Conservation (phyloP, 768 basidiomycete species). For the Agaricus subrufescens region DNA sequence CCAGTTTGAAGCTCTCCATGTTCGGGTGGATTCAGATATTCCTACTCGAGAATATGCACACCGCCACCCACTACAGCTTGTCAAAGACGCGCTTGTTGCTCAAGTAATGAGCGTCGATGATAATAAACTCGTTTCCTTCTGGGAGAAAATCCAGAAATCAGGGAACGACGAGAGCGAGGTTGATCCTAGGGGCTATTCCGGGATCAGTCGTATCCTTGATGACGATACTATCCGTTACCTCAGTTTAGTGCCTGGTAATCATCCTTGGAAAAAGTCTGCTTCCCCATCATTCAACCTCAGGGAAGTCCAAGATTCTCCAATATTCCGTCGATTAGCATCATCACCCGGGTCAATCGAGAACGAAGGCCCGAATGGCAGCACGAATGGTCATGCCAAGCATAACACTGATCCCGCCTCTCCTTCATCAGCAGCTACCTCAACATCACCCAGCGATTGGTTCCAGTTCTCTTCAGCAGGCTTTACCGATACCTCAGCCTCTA, state of each 20-base stretch:
- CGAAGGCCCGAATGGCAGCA: slow-evolving; percentile 12
- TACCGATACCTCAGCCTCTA: slow-evolving; percentile 32
- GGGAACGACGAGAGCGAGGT: slow-evolving; percentile 27
- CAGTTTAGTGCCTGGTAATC: slow-evolving; percentile 44
- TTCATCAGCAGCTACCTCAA: slow-evolving; percentile 21
- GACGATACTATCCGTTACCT: slow-evolving; percentile 63
- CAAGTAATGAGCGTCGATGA: slow-evolving; percentile 20
- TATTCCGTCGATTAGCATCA: slow-evolving; percentile 26
- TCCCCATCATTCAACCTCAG: slow-evolving; percentile 26
- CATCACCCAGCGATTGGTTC: slow-evolving; percentile 51
- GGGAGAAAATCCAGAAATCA: slow-evolving; percentile 49
- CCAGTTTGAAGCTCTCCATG: slow-evolving; percentile 56
- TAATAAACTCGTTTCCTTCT: slow-evolving; percentile 35
- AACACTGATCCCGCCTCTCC: slow-evolving; percentile 26
- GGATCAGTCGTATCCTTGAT: slow-evolving; percentile 50
- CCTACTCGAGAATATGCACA: slow-evolving; percentile 34
- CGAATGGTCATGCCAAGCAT: slow-evolving; percentile 24
- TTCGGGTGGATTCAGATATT: slow-evolving; percentile 58
- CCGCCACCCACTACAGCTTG: slow-evolving; percentile 45
- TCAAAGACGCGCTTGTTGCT: slow-evolving; percentile 57
- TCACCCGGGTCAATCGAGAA: slow-evolving; percentile 13
- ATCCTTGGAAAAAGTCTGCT: slow-evolving; percentile 22
- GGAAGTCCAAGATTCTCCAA: slow-evolving; percentile 8
- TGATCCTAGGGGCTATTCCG: slow-evolving; percentile 21
- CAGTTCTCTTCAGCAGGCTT: slow-evolving; percentile 69